These are phyloP conservation scores for Fusarium pseudonygamai DNA, from an alignment of 2,329 filamentous ascomycete genomes.

Conservation along the genomic window DNA sequence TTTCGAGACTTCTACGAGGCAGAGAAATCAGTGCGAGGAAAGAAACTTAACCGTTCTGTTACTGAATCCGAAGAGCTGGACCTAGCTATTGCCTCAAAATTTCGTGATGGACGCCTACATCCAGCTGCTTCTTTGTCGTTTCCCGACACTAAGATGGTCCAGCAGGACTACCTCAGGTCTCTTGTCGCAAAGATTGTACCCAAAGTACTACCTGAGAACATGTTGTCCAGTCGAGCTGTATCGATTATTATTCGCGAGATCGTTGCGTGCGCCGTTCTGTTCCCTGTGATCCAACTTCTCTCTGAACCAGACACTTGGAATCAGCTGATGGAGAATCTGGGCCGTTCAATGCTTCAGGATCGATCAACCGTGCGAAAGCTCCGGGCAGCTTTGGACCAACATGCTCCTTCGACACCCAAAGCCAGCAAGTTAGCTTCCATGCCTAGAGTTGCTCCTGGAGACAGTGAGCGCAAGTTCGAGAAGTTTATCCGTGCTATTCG, in stretches of 20 bases:
- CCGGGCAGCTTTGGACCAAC: constrained; percentile 90
- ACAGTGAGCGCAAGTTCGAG: constrained; percentile 93
- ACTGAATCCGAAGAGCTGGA: constrained; percentile 98
- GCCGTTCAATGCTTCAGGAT: constrained; percentile 89
- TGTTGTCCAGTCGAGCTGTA: constrained; percentile 83
- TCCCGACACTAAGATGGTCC: constrained; percentile 82
- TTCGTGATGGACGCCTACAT: constrained; percentile 87
- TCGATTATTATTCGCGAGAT: constrained; percentile 86
- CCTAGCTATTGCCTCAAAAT: constrained; percentile 94
- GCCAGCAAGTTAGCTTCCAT: constrained; percentile 72
- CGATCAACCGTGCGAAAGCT: constrained; percentile 93
- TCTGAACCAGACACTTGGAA: constrained; percentile 98
- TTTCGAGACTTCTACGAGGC: constrained; percentile 92
- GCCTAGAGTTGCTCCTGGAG: constrained; percentile 80
- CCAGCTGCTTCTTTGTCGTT: constrained; percentile 84
- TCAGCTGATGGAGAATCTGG: constrained; percentile 90
- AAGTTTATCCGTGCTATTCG: constrained; percentile 90
- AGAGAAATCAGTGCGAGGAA: constrained; percentile 85
- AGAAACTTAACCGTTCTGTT: constrained; percentile 85
- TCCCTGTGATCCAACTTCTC: constrained; percentile 80
- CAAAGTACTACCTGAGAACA: constrained; percentile 74
- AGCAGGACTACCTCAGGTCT: constrained; percentile 88
- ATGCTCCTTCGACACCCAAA: constrained; percentile 83
- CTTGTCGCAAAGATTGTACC: constrained; percentile 79
- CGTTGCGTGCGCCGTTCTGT: constrained; percentile 89